phyloP scores from a whole-genome alignment of 2,329 filamentous ascomycete genomes.

The Bipolaris cookei region DNA sequence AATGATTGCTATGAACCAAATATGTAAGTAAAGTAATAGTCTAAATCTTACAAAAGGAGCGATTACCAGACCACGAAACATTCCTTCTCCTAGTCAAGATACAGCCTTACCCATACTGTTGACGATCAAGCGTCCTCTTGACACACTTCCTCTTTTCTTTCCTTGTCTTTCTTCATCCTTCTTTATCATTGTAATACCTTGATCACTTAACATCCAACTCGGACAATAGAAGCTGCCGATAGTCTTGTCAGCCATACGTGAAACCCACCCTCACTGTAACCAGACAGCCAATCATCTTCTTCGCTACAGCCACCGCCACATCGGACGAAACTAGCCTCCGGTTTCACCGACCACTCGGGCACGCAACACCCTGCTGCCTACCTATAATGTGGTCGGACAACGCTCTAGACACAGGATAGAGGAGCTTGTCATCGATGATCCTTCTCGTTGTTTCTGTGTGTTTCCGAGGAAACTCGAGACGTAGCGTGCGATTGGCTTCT shows the following conservation, averaged over 20 bases:
- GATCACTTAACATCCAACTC: neutral
- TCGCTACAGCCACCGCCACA: slow-evolving; percentile 33
- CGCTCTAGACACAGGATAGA: slow-evolving; percentile 25
- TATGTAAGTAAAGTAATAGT: no score
- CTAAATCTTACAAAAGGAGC: neutral
- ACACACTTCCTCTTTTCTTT: neutral
- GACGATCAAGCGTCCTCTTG: neutral
- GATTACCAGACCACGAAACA: neutral
- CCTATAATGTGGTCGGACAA: slow-evolving; percentile 17
- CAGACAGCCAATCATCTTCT: slow-evolving; percentile 9
- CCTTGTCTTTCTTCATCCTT: neutral
- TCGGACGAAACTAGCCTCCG: slow-evolving; percentile 29
- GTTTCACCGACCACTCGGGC: slow-evolving; percentile 21
- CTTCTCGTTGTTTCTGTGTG: slow-evolving; percentile 32
- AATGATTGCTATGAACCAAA: neutral
- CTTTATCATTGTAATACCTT: slow-evolving; percentile 3
- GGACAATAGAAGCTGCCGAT: slow-evolving; percentile 4
- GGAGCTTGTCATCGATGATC: slow-evolving; percentile 26
- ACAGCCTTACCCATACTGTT: neutral
- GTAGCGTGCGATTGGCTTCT: slow-evolving; percentile 29
- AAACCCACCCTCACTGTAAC: neutral
- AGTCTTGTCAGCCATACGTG: neutral
- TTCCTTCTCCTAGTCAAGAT: neutral
- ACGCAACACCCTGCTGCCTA: slow-evolving; percentile 39
- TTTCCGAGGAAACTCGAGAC: slow-evolving; percentile 14